phyloP scores from a whole-genome alignment of 345 rosid species.

The Salix koriyanagi region DNA sequence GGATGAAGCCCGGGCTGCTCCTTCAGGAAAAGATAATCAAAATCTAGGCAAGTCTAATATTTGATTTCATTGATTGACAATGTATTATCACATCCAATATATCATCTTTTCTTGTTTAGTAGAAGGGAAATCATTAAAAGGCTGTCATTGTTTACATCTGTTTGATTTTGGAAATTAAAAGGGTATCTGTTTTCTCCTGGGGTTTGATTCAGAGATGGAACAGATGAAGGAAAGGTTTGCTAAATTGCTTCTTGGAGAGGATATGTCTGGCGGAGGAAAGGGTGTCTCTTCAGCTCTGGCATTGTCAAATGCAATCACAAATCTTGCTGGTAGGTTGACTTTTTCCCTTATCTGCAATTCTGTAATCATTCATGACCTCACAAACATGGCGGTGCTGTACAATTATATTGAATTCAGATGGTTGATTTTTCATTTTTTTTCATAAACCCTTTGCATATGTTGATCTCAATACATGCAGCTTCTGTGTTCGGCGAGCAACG shows the following conservation, averaged over 20 bases:
- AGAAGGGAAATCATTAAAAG: not conserved
- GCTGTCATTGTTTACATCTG: not conserved
- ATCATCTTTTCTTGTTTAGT: not conserved
- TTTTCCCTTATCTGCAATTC: not conserved
- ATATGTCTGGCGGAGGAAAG: constrained; percentile 50
- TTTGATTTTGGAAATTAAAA: not conserved
- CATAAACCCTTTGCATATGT: not conserved
- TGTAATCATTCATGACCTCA: not conserved
- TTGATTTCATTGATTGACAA: not conserved
- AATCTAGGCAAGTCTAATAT: constrained; percentile 24
- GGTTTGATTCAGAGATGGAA: constrained; percentile 33
- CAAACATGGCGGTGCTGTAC: not conserved
- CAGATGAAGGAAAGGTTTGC: constrained; percentile 44
- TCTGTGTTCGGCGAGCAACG: constrained; percentile 44
- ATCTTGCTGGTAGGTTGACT: constrained; percentile 34
- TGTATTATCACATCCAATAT: not conserved
- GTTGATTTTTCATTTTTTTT: not conserved
- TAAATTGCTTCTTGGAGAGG: constrained; percentile 45
- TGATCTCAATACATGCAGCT: constrained; percentile 20
- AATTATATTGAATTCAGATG: not conserved
- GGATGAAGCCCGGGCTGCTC: constrained; percentile 13
- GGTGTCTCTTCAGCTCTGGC: constrained; percentile 48
- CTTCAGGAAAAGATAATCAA: constrained; percentile 12
- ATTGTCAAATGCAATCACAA: constrained; percentile 47
- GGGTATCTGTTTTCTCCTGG: not conserved